Base-by-base conservation (phyloP, 345 rosid species). In the Citrus trifoliata region DNA sequence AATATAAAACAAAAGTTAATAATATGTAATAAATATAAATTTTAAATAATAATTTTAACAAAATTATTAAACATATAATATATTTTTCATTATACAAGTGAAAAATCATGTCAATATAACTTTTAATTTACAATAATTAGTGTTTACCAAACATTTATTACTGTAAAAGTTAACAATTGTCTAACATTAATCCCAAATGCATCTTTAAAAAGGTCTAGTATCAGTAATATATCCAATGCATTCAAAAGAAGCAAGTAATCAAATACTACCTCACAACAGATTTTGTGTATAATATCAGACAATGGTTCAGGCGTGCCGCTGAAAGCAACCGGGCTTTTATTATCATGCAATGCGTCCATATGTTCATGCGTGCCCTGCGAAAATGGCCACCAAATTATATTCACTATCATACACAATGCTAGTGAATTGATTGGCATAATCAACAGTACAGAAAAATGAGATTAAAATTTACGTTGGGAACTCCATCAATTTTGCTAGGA, bases 191-290 rank as follows among this genome's bases (percentile, higher is more conserved):
- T 33, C 7, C 0, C 1, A 33, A 33, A 33, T 5, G 37, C 37
- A 33, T 33, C 6, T 5, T 33, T 33, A 33, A 28, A 42, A 30
- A 64, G 9, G 24, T 71, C 4, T 1, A 18, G 19, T 7, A 67
- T 37, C 30, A 68, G 2, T 24, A 35, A 22, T 24, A 73, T 56
- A 53, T 40, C 19, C 25, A 9, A 27, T 25, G 59, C 21, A 38
- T 59, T 60, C 33, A 22, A 4, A n/a, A 48, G 35, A 5, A 28
- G 16, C 51, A 14, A 27, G 64, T 62, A 53, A 18, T 18, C 1
- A 18, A 46, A 74, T 42, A 85, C 3, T 33, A 65, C 92, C 88
- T 88, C 88, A 81, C 87, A 87, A 25, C 84, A 82, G 67, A 88
- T 81, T 55, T 79, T 85, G 18, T 85, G 82, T 10, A 88, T 75